Evolutionary conservation across 345 rosid species (phyloP).

Genomic region (rapeseed (Brassica napus)): Da-Ae NC_063444.1:33034501-33035000

Average conservation of each 20-base stretch:
- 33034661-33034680: conserved; percentile 38
- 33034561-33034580: conserved; percentile 92
- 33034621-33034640: conserved; percentile 55
- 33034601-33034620: conserved; percentile 84
- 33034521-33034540: conserved; percentile 47
- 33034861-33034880: conserved; percentile 66
- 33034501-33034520: conserved; percentile 27
- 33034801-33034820: conserved; percentile 92
- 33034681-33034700: conserved; percentile 38
- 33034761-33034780: conserved; percentile 73
- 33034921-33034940: conserved; percentile 85
- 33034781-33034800: conserved; percentile 83
- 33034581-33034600: conserved; percentile 89
- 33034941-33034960: conserved; percentile 68
- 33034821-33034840: conserved; percentile 70
- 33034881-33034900: conserved; percentile 94
- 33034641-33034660: conserved; percentile 29
- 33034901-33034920: conserved; percentile 89
- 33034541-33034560: conserved; percentile 56
- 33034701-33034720: conserved; percentile 35
- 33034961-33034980: conserved; percentile 62
- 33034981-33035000: conserved; percentile 75
- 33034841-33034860: conserved; percentile 63
- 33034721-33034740: conserved; percentile 73
- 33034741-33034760: conserved; percentile 90